These are phyloP conservation scores for Penicillium maclennaniae DNA, from an alignment of 495 filamentous ascomycete species.

Conservation along the genomic window DNA sequence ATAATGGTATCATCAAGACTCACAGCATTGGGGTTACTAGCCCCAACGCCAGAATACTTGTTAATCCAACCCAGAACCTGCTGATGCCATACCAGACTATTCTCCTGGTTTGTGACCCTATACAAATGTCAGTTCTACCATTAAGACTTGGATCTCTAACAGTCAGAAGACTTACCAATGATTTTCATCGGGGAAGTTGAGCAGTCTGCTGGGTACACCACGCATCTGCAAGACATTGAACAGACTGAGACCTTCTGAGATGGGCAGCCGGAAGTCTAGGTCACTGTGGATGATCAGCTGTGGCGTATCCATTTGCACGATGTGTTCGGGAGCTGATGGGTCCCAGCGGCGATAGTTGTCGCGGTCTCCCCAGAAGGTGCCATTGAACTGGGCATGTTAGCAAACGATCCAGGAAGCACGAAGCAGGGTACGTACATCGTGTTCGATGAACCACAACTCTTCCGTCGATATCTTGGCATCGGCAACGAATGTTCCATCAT, in stretches of 20 bases:
- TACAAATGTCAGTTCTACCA: background rate
- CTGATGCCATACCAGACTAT: conserved; percentile 46
- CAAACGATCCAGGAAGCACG: conserved; percentile 15
- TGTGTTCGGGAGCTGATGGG: conserved; percentile 34
- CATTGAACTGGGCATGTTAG: conserved; percentile 34
- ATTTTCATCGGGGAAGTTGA: conserved; percentile 54
- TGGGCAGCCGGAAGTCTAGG: conserved; percentile 41
- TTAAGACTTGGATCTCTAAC: background rate
- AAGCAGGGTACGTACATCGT: conserved; percentile 21
- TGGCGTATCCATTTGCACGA: conserved; percentile 39
- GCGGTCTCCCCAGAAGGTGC: conserved; percentile 40
- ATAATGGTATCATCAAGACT: conserved; percentile 31
- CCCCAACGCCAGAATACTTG: conserved; percentile 32
- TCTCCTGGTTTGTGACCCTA: conserved; percentile 39
- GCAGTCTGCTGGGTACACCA: conserved; percentile 54
- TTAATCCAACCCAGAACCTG: conserved; percentile 51
- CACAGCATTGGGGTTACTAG: conserved; percentile 28
- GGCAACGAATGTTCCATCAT: conserved; percentile 45
- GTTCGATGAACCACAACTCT: conserved; percentile 45
- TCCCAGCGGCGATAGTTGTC: conserved; percentile 44
- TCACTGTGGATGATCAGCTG: conserved; percentile 47
- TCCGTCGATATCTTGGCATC: conserved; percentile 44
- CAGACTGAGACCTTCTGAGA: conserved; percentile 39
- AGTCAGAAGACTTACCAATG: conserved; percentile 33
- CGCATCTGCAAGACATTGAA: conserved; percentile 49